phyloP scores from a whole-genome alignment of 495 filamentous ascomycete species.

The Tuber aestivum region DNA sequence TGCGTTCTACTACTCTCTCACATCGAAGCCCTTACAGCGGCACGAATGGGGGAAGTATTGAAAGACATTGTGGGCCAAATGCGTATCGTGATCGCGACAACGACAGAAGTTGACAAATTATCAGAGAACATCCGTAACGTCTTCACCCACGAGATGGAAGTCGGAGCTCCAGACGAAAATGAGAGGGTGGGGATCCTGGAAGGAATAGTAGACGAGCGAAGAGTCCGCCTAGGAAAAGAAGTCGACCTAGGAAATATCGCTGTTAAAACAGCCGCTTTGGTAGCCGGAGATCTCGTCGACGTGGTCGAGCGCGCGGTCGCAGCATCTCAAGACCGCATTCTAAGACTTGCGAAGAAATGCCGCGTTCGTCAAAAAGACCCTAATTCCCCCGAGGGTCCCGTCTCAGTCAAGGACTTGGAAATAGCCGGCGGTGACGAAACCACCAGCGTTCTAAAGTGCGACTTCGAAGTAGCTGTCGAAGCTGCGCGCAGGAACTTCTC shows the following conservation, averaged over 20 bases:
- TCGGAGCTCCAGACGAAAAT: conserved; percentile 84
- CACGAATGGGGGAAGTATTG: conserved; percentile 76
- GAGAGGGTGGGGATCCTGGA: conserved; percentile 82
- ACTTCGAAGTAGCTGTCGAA: conserved; percentile 87
- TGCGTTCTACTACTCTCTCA: conserved; percentile 81
- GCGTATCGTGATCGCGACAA: conserved; percentile 82
- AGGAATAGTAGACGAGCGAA: conserved; percentile 67
- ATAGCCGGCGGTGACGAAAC: conserved; percentile 81
- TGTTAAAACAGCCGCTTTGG: conserved; percentile 89
- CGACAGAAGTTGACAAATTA: conserved; percentile 88
- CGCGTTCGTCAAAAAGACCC: conserved; percentile 21
- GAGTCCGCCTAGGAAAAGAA: conserved; percentile 65
- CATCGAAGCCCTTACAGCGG: conserved; percentile 83
- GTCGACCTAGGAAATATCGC: conserved; percentile 79
- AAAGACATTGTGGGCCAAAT: conserved; percentile 67
- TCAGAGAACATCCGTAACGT: conserved; percentile 81
- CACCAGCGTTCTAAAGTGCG: conserved; percentile 70
- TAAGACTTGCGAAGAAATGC: conserved; percentile 54
- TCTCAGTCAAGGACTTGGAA: conserved; percentile 72
- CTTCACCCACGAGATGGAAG: conserved; percentile 93
- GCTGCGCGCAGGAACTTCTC: conserved; percentile 95
- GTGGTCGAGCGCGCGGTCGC: conserved; percentile 84
- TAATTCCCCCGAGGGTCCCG: conserved; percentile 42
- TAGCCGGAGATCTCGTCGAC: conserved; percentile 88
- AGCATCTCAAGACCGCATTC: conserved; percentile 66